Evolutionary conservation across 2,329 filamentous ascomycete genomes (phyloP), one percentile per base, ranked within the genome.

Genomic region (Pyrenochaeta sp.): DNA sequence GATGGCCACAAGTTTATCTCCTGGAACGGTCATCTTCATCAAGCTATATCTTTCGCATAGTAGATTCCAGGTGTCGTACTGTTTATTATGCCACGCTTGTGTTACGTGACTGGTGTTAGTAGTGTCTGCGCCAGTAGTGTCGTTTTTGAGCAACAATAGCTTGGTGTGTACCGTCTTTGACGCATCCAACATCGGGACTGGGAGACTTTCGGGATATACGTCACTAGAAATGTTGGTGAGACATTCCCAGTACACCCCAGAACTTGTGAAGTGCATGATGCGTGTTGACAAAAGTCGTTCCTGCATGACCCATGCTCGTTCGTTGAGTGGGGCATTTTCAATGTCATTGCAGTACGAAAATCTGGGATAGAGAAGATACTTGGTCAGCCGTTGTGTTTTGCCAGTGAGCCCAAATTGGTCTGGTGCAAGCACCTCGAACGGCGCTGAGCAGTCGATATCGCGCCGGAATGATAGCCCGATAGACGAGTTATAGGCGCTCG

Each of bases 191-290:
- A 40, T 40, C 18, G 14, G 5, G 18, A 4, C 18, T 6, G 36
- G 36, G 9, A 40, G 36, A 12, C 17, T 4, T 21, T 40, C 18
- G 9, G 6, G 36, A 17, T 40, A n/a, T 12, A 40, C 9, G 12
- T 7, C 12, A n/a, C 18, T 40, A 12, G 17, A n/a, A 15, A 35
- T 20, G 27, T 14, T 40, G 6, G 21, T 23, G 4, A 6, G 17
- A 14, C 56, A 64, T 29, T 56, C 54, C 59, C 56, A 64, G 43
- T 55, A 56, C 9, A 62, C 32, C 12, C 56, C 37, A 10, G 10
- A 12, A 10, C n/a, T 10, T 1, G 51, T 36, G 39, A 61, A 61
- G 30, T 63, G 55, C 7, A 59, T 35, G n/a, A 50, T 48, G 2
- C 58, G 47, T 11, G 27, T 33, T 2, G 60, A 56, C 10, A 61